Evolutionary conservation across 2,329 filamentous ascomycete species (phyloP).

Genomic region (Fusarium protoensiforme): DNA sequence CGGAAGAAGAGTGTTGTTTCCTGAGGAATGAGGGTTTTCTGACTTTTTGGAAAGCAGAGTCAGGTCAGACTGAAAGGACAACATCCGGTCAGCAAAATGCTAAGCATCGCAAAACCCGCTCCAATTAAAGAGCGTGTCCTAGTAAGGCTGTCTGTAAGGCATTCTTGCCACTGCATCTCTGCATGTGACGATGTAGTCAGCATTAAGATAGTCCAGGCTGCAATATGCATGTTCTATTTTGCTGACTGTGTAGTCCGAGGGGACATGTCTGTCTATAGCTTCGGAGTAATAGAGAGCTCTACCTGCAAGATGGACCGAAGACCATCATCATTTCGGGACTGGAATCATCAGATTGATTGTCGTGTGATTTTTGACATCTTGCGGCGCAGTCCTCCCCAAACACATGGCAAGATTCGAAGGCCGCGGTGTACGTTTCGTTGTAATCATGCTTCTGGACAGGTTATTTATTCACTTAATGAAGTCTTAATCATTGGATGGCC

Average conservation of each 20-base stretch:
- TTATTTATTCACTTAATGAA: neutral
- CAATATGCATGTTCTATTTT: neutral
- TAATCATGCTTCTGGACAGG: too few relatives aligned
- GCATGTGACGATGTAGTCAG: neutral
- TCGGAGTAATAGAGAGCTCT: neutral
- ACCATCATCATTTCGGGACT: neutral
- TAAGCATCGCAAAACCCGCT: neutral
- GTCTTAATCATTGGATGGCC: neutral
- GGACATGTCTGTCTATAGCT: neutral
- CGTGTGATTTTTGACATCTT: too few relatives aligned
- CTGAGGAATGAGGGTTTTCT: neutral
- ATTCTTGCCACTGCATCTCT: neutral
- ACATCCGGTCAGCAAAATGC: conserved; percentile 57
- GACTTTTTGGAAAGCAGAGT: neutral
- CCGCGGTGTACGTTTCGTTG: too few relatives aligned
- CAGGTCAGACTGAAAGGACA: neutral
- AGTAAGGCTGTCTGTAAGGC: neutral
- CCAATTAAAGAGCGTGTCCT: neutral
- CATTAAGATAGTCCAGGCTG: neutral
- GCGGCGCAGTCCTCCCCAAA: too few relatives aligned
- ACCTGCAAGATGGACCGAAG: neutral
- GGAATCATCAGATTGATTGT: neutral
- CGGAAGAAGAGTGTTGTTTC: neutral
- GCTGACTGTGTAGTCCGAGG: neutral
- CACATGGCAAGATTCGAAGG: too few relatives aligned